phyloP scores from a whole-genome alignment of 805 yeast genomes.

The Pichia kluyveri region DNA sequence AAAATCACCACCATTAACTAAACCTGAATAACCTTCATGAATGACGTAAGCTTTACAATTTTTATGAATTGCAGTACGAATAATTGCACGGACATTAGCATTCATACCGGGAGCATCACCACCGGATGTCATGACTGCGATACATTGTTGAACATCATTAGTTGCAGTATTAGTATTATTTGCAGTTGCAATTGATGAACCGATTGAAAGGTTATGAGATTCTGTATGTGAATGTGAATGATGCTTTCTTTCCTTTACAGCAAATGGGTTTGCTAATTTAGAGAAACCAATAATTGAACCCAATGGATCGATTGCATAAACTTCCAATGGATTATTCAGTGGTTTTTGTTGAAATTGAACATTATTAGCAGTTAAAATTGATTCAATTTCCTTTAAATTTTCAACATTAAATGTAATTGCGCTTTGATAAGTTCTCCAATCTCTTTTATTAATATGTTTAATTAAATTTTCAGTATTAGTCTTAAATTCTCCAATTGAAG shows the following conservation, averaged over 20 bases:
- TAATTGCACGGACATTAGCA: conserved; percentile 66
- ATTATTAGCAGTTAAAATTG: conserved; percentile 23
- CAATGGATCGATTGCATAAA: conserved; percentile 74
- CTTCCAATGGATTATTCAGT: conserved; percentile 63
- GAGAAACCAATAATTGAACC: conserved; percentile 81
- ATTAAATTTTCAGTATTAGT: conserved; percentile 21
- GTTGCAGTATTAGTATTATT: conserved; percentile 2
- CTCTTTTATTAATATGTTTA: conserved; percentile 25
- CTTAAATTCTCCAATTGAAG: conserved; percentile 17
- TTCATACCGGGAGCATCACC: conserved; percentile 83
- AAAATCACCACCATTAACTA: conserved; percentile 52
- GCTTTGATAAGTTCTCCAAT: conserved; percentile 43
- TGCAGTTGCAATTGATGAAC: too few species aligned
- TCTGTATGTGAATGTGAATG: not conserved
- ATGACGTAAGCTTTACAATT: conserved; percentile 62
- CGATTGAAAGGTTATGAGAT: not conserved
- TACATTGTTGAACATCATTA: conserved; percentile 14
- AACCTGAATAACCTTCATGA: conserved; percentile 68
- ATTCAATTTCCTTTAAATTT: conserved; percentile 31
- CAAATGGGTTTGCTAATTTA: conserved; percentile 45
- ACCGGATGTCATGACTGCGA: conserved; percentile 75
- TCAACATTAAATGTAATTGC: conserved; percentile 38
- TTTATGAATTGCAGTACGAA: conserved; percentile 53
- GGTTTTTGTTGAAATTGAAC: conserved; percentile 54
- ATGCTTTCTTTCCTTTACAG: conserved; percentile 10